Evolutionary conservation across 2,329 filamentous ascomycete genomes (phyloP).

Genomic region (Waltergamsia citrina): DNA sequence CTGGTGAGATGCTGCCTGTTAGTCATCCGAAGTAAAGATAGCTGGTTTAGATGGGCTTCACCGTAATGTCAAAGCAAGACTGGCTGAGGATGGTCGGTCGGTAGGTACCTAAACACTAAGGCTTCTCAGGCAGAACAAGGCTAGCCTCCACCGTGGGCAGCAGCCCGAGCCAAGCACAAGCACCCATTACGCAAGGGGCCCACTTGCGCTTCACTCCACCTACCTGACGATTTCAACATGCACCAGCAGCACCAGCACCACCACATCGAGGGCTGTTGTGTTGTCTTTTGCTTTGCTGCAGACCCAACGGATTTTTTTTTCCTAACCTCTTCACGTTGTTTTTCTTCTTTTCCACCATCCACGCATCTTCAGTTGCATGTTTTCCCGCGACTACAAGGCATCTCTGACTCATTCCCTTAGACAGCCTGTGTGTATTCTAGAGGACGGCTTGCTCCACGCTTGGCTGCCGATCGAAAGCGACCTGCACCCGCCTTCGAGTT

Average conservation of each 20-base stretch:
- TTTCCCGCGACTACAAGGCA: not conserved
- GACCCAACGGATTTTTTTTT: not conserved
- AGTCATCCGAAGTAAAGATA: too few species aligned
- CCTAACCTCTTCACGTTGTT: not conserved
- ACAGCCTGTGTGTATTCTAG: not conserved
- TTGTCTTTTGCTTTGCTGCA: not conserved
- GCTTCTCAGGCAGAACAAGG: too few species aligned
- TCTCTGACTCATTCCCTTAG: not conserved
- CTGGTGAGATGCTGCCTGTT: too few species aligned
- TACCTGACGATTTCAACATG: slow-evolving; percentile 2
- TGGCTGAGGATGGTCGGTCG: too few species aligned
- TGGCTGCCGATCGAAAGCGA: slow-evolving; percentile 2
- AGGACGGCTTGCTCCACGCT: not conserved
- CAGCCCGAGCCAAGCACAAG: not conserved
- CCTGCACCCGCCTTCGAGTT: slow-evolving; percentile 4
- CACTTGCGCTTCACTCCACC: not conserved
- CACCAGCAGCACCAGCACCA: not conserved
- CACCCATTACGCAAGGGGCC: slow-evolving; percentile 1
- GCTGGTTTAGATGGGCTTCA: too few species aligned
- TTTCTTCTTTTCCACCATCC: not conserved
- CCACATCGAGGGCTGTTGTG: too few species aligned
- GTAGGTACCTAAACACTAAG: too few species aligned
- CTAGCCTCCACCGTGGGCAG: too few species aligned
- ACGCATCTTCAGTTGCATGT: not conserved
- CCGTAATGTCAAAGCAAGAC: too few species aligned